A percentile compares a stretch with the other conserved stretches of the same genome.
These are phyloP conservation scores for Aquilaria malaccensis DNA, from an alignment of 345 rosid species.

Conservation along the genomic window DNA sequence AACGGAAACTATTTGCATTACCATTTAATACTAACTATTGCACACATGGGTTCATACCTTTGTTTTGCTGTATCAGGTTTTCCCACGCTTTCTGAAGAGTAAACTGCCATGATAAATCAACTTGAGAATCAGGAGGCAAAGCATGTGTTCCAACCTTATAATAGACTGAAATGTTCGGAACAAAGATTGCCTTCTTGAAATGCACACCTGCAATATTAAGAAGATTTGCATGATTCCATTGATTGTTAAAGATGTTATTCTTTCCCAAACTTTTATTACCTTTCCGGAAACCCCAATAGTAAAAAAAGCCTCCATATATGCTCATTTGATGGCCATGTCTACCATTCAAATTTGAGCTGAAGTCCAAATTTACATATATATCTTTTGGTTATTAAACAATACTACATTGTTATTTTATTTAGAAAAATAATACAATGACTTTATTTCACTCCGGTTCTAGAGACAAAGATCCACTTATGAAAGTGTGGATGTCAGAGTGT, in stretches of 20 bases:
- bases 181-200: slow-evolving; percentile 88
- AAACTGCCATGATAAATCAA: slow-evolving; percentile 74
- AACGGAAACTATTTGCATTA: too few species aligned
- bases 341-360: too few species aligned
- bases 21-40: too few species aligned
- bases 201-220: slow-evolving; percentile 47
- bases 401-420: too few species aligned
- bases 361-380: too few species aligned
- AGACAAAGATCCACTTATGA: too few species aligned
- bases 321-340: too few species aligned
- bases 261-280: neutral
- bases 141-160: slow-evolving; percentile 69
- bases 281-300: too few species aligned
- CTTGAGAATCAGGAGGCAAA: slow-evolving; percentile 42
- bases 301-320: slow-evolving; percentile 3
- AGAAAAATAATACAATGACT: too few species aligned
- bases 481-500: too few species aligned
- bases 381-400: too few species aligned
- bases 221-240: neutral
- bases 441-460: too few species aligned
- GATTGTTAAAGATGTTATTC: neutral
- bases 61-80: slow-evolving; percentile 44
- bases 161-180: slow-evolving; percentile 72
- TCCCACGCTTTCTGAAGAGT: slow-evolving; percentile 80
- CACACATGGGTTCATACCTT: slow-evolving; percentile 28